Percentiles rank a stretch among this genome's conserved stretches.
Evolutionary conservation across 331 rosid species (phyloP).

Genomic region (Pyrus hybrid): DNA sequence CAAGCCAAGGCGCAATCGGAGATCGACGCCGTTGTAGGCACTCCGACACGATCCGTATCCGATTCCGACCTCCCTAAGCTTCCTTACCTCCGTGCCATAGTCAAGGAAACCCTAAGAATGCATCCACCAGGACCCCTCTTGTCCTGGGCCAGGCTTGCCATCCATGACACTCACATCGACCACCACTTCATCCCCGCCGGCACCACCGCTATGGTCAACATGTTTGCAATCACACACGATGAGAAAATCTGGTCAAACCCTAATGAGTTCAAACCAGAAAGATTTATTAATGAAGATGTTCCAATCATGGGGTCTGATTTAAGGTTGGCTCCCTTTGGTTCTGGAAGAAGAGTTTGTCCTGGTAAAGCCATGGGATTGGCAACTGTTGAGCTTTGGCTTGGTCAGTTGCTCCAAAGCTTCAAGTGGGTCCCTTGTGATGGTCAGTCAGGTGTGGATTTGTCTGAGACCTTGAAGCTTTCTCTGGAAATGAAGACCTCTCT

Average conservation of each 20-base stretch:
- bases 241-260: slow-evolving; percentile 44
- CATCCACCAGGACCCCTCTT: slow-evolving; percentile 87
- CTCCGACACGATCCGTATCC: not conserved
- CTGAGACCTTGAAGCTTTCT: slow-evolving; percentile 61
- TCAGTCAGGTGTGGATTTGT: slow-evolving; percentile 28
- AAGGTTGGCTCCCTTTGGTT: slow-evolving; percentile 69
- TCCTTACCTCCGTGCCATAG: slow-evolving; percentile 50
- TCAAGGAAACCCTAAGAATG: slow-evolving; percentile 57
- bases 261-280: slow-evolving; percentile 37
- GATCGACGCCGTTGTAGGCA: slow-evolving; percentile 27
- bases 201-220: slow-evolving; percentile 70
- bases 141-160: slow-evolving; percentile 78
- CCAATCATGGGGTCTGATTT: slow-evolving; percentile 57
- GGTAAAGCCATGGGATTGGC: slow-evolving; percentile 77
- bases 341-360: slow-evolving; percentile 76
- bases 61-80: slow-evolving; percentile 53
- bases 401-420: slow-evolving; percentile 54
- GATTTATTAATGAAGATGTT: slow-evolving; percentile 33
- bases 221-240: slow-evolving; percentile 74
- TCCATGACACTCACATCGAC: slow-evolving; percentile 45
- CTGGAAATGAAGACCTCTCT: slow-evolving; percentile 69
- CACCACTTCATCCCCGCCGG: slow-evolving; percentile 48
- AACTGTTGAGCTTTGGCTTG: slow-evolving; percentile 68
- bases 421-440: slow-evolving; percentile 26
- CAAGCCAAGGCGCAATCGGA: slow-evolving; percentile 57